phyloP scores from a whole-genome alignment of 2,329 filamentous ascomycete genomes.

The Blastomyces gilchristii region DNA sequence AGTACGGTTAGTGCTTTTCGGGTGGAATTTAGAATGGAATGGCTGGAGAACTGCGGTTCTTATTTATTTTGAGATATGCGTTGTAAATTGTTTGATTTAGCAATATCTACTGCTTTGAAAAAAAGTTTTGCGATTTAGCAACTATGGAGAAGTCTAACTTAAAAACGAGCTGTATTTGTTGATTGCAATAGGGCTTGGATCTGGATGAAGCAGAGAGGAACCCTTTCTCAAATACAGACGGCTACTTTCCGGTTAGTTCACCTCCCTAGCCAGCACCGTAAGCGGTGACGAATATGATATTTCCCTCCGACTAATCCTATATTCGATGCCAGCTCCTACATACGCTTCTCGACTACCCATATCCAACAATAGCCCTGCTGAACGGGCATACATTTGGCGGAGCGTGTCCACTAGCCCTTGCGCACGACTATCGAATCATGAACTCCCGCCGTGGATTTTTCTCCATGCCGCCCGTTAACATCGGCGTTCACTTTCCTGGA shows the following conservation, averaged over 20 bases:
- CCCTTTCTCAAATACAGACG: slow-evolving; percentile 44
- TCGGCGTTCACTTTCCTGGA: slow-evolving; percentile 41
- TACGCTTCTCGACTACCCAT: slow-evolving; percentile 34
- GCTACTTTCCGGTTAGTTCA: slow-evolving; percentile 38
- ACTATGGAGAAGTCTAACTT: not conserved
- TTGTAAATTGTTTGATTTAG: not conserved
- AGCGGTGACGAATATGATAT: not conserved
- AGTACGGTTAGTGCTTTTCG: slow-evolving; percentile 7
- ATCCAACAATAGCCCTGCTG: slow-evolving; percentile 30
- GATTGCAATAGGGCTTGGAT: slow-evolving; percentile 25
- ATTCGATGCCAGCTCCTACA: slow-evolving; percentile 22
- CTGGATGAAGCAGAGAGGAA: slow-evolving; percentile 36
- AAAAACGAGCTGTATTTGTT: not conserved
- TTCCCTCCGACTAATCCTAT: not conserved
- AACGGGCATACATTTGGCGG: slow-evolving; percentile 34
- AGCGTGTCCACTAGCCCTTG: slow-evolving; percentile 29
- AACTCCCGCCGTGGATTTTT: slow-evolving; percentile 30
- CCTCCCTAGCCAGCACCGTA: not conserved
- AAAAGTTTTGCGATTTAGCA: not conserved
- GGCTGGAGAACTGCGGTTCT: not conserved
- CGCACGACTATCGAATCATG: slow-evolving; percentile 31
- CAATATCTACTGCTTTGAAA: not conserved
- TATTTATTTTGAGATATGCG: not conserved
- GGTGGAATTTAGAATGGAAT: not conserved
- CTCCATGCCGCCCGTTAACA: slow-evolving; percentile 38